Conservation (phyloP, 352 stramenopile genomes). For the Globisporangium abappressorium region DNA sequence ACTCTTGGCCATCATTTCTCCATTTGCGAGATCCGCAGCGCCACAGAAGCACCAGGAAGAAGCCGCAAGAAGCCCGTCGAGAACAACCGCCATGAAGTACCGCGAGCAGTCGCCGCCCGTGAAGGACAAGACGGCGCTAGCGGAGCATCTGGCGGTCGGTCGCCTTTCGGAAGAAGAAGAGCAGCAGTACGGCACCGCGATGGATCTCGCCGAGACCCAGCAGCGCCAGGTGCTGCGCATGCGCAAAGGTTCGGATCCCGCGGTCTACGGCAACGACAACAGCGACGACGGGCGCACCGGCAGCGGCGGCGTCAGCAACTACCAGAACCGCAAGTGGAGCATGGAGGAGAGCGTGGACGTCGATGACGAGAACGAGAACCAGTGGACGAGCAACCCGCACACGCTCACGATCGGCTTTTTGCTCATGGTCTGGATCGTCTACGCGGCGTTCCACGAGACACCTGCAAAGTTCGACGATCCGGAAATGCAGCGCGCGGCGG, state of each 20-base stretch:
- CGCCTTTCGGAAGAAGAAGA: constrained; percentile 17
- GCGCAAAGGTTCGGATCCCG: constrained; percentile 55
- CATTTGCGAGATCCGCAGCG: neutral
- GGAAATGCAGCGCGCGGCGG: constrained; percentile 32
- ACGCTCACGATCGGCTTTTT: constrained; percentile 78
- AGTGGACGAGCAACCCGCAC: constrained; percentile 84
- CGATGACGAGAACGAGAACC: constrained; percentile 67
- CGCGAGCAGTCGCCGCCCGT: constrained; percentile 1
- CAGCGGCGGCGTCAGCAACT: constrained; percentile 38
- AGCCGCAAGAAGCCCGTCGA: neutral
- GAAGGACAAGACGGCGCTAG: neutral
- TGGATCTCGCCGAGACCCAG: constrained; percentile 39
- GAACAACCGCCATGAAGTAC: neutral
- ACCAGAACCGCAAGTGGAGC: constrained; percentile 82
- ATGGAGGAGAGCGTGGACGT: constrained; percentile 78
- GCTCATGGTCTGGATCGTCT: constrained; percentile 84
- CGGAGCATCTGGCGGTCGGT: neutral
- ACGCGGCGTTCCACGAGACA: constrained; percentile 73
- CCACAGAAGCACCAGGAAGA: neutral
- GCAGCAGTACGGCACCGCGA: constrained; percentile 10
- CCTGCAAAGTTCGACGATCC: constrained; percentile 35
- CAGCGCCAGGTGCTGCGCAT: constrained; percentile 59
- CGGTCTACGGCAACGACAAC: constrained; percentile 52
- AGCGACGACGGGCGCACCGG: constrained; percentile 20
- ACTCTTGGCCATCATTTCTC: constrained; percentile 13